Base-by-base conservation (phyloP, 139 green algal genomes). In the Eudorina sp. region DNA sequence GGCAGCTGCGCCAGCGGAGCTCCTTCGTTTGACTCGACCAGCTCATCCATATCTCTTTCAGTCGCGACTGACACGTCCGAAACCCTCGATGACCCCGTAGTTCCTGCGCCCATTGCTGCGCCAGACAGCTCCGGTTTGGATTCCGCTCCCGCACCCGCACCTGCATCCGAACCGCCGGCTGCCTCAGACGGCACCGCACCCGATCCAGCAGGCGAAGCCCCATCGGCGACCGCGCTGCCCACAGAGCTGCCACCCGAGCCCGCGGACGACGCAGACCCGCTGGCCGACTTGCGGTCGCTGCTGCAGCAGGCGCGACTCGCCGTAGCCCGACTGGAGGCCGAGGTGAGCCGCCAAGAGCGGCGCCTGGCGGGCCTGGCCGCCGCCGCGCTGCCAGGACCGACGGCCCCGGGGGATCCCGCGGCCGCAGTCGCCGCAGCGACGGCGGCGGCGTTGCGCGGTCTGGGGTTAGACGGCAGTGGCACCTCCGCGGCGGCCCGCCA, bases 301-400 rank as follows among this genome's bases (percentile, higher is more conserved):
- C 55, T 77, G 40, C 14, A 34, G 40, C 43, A 62, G 45, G 80
- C 80, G 5, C 80, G 58, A 0, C n/a, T 75, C 60, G 80, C 80
- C 4, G 55, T 86, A 14, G 29, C 66, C 16, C 66, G 34, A 25
- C 66, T 75, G 66, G 66, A 75, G 66, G 31, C n/a, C 14, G 66
- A 46, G 66, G 66, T 75, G 31, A 46, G 18, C 16, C 66, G 27
- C 45, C 53, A 70, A 27, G 77, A 84, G 77, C 78, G 27, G 25
- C 78, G 78, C 3, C 36, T 85, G 7, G 55, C 23, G 27, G 29
- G 3, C 0, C 38, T 74, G 40, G 38, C 78, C 1, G 73, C 70
- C 23, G 41, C 25, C 18, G 55, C 36, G 13, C 38, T 5, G 14
- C 40, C 38, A 41, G 38, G 38, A 55, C 13, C 55, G 13, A 29